These are phyloP conservation scores for Penicillium sp. DNA, from an alignment of 2,329 filamentous ascomycete species.

Conservation along the genomic window DNA sequence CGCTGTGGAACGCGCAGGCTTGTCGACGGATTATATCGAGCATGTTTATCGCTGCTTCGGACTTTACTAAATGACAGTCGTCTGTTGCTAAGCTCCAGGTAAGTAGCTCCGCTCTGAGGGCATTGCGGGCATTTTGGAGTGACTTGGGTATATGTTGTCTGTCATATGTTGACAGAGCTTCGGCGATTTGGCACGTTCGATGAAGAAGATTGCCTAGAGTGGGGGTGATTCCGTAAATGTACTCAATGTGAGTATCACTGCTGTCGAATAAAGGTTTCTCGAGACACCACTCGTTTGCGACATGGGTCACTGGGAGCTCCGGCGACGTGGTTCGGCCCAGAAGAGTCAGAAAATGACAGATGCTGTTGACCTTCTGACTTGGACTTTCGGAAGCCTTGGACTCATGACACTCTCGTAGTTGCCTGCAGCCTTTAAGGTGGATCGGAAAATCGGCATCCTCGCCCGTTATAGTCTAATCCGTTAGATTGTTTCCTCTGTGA, in stretches of 20 bases:
- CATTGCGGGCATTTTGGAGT: background rate
- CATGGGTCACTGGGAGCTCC: conserved; percentile 4
- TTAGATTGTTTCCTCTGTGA: background rate
- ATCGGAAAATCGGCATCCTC: conserved; percentile 24
- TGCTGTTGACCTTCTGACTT: conserved; percentile 15
- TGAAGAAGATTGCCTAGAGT: conserved; percentile 17
- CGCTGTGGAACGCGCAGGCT: conserved; percentile 17
- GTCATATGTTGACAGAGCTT: conserved; percentile 2
- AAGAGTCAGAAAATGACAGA: conserved; percentile 20
- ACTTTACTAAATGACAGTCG: background rate
- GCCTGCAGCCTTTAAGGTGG: conserved; percentile 17
- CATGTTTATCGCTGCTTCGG: background rate
- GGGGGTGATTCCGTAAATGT: conserved; percentile 22
- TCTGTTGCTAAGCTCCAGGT: conserved; percentile 6
- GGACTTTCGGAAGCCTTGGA: conserved; percentile 3
- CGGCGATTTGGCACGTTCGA: conserved; percentile 13
- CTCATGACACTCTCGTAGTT: conserved; percentile 1
- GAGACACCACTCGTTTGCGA: background rate
- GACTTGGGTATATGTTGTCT: background rate
- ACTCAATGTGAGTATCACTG: conserved; percentile 13
- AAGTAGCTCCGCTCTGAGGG: background rate
- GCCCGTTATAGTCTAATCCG: conserved; percentile 12
- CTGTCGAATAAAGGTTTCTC: conserved; percentile 3
- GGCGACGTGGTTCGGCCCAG: conserved; percentile 17
- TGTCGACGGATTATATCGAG: conserved; percentile 15